phyloP scores from a whole-genome alignment of 78 protist species.

The Cavenderia fasciculata region DNA sequence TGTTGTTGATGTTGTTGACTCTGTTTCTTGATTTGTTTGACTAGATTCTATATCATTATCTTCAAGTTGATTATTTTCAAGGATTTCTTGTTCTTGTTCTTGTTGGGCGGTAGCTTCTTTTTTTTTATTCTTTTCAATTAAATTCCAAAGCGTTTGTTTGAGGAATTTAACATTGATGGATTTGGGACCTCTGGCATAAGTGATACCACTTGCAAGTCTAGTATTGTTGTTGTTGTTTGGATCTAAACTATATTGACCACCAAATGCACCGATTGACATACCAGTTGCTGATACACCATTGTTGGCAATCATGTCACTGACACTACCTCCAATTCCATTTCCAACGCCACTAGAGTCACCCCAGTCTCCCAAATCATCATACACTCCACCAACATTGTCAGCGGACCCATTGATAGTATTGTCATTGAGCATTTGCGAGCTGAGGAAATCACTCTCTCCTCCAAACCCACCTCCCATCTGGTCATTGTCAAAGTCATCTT shows the following conservation, averaged over 20 bases:
- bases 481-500: constrained; percentile 4
- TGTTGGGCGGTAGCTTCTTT: no score
- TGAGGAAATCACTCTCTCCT: constrained; percentile 31
- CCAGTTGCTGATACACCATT: no score
- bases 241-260: constrained; percentile 7
- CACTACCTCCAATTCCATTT: constrained; percentile 4
- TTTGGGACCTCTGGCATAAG: constrained; percentile 11
- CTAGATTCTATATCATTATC: constrained; percentile 30
- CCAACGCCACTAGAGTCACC: no score
- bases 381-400: neutral
- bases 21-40: neutral
- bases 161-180: constrained; percentile 36
- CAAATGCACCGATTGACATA: neutral
- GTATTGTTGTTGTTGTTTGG: neutral
- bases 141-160: constrained; percentile 48
- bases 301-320: neutral
- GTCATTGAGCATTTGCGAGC: constrained; percentile 15
- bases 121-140: constrained; percentile 58
- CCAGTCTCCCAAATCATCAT: neutral
- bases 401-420: neutral
- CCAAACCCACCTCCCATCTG: neutral
- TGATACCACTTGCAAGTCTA: neutral
- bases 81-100: no score
- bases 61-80: constrained; percentile 69
- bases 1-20: neutral